These are phyloP conservation scores for Fusarium sp. DNA, from an alignment of 2,329 filamentous ascomycete genomes.

Conservation along the genomic window DNA sequence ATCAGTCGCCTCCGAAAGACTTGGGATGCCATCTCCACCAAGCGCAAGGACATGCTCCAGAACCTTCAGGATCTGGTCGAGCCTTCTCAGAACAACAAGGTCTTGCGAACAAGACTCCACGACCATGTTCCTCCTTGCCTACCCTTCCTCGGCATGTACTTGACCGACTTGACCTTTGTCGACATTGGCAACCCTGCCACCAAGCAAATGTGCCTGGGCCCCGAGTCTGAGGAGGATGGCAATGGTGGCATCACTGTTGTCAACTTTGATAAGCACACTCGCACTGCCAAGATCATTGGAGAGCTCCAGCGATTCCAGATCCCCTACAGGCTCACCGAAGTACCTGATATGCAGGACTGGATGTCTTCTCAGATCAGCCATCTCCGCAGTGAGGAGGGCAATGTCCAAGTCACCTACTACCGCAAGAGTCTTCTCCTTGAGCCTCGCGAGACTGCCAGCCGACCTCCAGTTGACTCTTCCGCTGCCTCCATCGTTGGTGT, in stretches of 20 bases:
- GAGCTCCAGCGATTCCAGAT: conserved; percentile 97
- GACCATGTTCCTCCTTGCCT: conserved; percentile 91
- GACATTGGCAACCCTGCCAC: conserved; percentile 92
- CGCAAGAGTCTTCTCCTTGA: conserved; percentile 87
- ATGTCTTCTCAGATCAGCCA: conserved; percentile 82
- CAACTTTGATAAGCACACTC: conserved; percentile 97
- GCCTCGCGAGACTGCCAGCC: conserved; percentile 67
- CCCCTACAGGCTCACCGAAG: conserved; percentile 83
- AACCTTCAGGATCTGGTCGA: conserved; percentile 86
- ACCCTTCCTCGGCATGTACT: conserved; percentile 94
- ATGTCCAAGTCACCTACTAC: conserved; percentile 74
- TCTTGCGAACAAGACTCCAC: conserved; percentile 83
- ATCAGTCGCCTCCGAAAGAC: conserved; percentile 89
- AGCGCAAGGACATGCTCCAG: conserved; percentile 83
- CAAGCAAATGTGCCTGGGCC: conserved; percentile 70
- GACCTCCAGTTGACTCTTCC: conserved; percentile 48
- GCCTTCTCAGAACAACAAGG: conserved; percentile 89
- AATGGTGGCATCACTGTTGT: conserved; percentile 80
- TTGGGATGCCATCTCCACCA: conserved; percentile 88
- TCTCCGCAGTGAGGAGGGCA: conserved; percentile 70
- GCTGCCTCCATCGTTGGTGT: conserved; percentile 45
- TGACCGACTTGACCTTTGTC: conserved; percentile 95
- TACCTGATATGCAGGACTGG: conserved; percentile 94
- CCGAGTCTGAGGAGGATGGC: conserved; percentile 67
- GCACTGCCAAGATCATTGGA: conserved; percentile 94